phyloP scores from a whole-genome alignment of 2,329 filamentous ascomycete genomes.

The Pseudogymnoascus sp. region DNA sequence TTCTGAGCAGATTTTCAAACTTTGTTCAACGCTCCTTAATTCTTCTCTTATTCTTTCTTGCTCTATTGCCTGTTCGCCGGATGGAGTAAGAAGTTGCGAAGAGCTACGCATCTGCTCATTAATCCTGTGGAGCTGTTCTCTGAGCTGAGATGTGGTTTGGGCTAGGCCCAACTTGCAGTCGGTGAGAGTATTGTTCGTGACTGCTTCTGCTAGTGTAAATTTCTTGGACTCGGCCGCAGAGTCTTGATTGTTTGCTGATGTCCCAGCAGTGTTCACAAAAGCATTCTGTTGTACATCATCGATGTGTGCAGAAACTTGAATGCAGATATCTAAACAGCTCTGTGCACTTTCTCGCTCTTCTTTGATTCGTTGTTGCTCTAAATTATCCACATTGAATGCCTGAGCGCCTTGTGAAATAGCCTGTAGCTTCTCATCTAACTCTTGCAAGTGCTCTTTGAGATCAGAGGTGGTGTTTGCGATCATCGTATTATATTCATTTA shows the following conservation, averaged over 20 bases:
- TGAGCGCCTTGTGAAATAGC: conserved; percentile 14
- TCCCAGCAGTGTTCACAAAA: conserved; percentile 17
- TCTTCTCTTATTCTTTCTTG: conserved; percentile 26
- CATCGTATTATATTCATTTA: conserved; percentile 30
- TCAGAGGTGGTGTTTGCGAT: conserved; percentile 29
- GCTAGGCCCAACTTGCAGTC: conserved; percentile 23
- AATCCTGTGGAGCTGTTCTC: conserved; percentile 23
- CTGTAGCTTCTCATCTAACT: conserved; percentile 25
- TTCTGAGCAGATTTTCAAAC: conserved; percentile 26
- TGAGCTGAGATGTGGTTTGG: conserved; percentile 22
- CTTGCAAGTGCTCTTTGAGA: conserved; percentile 29
- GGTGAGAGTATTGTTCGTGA: conserved; percentile 19
- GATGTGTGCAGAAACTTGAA: conserved; percentile 27
- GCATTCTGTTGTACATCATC: conserved; percentile 21
- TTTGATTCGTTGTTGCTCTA: conserved; percentile 22
- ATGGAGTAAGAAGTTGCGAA: conserved; percentile 15
- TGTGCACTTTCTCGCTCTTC: conserved; percentile 30
- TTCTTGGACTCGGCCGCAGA: conserved; percentile 14
- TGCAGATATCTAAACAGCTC: conserved; percentile 30
- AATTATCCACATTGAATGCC: conserved; percentile 15
- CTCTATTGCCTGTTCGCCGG: conserved; percentile 16
- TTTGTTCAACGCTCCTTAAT: conserved; percentile 27
- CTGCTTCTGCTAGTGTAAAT: conserved; percentile 17
- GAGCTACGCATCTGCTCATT: conserved; percentile 20
- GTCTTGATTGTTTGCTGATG: background rate